Evolutionary conservation across 106 monocot genomes (phyloP).

Genomic region (Narthecium ossifragum): DNA sequence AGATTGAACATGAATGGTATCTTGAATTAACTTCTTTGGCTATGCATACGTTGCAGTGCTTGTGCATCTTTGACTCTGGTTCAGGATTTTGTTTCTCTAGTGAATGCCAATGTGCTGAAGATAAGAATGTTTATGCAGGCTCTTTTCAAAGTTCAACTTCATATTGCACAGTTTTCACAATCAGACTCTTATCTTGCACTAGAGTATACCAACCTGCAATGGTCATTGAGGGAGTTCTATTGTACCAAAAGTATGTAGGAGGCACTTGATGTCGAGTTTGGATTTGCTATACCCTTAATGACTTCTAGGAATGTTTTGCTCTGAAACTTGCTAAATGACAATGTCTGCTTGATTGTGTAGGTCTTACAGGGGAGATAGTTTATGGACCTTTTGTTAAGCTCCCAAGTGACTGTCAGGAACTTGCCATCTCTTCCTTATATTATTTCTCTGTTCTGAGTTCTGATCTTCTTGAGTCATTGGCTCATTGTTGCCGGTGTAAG

Average conservation of each 20-base stretch:
- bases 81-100: too few species aligned
- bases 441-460: slow-evolving; percentile 60
- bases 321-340: not conserved
- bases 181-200: slow-evolving; percentile 22
- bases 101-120: not conserved
- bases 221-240: slow-evolving; percentile 42
- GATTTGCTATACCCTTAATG: not conserved
- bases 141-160: slow-evolving; percentile 41
- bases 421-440: slow-evolving; percentile 61
- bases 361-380: slow-evolving; percentile 31
- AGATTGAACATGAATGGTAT: too few species aligned
- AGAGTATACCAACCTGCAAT: slow-evolving; percentile 48
- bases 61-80: too few species aligned
- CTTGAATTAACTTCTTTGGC: too few species aligned
- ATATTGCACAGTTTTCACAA: slow-evolving; percentile 33
- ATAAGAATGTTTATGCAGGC: slow-evolving; percentile 23
- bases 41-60: too few species aligned
- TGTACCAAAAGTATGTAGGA: slow-evolving; percentile 27
- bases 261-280: not conserved
- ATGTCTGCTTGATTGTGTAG: not conserved
- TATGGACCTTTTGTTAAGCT: slow-evolving; percentile 67
- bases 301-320: not conserved
- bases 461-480: slow-evolving; percentile 48
- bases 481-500: slow-evolving; percentile 73
- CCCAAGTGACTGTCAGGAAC: slow-evolving; percentile 68